Conservation (phyloP, 1,139 yeast genomes). For the Debaryomyces coudertii region DNA sequence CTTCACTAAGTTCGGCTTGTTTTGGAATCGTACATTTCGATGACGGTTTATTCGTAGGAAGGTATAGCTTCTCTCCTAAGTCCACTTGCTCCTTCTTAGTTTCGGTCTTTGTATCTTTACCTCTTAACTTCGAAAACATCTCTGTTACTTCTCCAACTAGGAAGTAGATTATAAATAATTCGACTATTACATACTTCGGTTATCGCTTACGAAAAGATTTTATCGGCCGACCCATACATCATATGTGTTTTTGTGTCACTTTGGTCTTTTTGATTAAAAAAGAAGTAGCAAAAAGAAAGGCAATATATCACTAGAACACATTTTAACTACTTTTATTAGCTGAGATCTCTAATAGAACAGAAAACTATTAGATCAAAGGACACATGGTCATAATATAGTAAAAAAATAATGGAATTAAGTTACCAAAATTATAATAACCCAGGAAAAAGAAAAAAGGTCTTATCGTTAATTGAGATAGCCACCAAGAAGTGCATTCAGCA, state of each 20-base stretch:
- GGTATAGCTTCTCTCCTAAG: slow-evolving; percentile 22
- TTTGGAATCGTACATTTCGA: slow-evolving; percentile 53
- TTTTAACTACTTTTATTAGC: not conserved
- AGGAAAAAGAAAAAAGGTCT: slow-evolving; percentile 9
- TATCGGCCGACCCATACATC: not conserved
- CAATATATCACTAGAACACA: not conserved
- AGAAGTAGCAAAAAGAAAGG: slow-evolving; percentile 5
- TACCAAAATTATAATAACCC: slow-evolving; percentile 3
- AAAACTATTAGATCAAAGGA: not conserved
- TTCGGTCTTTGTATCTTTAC: slow-evolving; percentile 8
- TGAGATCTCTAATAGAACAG: not conserved
- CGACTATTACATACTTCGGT: not conserved
- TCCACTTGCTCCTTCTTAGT: slow-evolving; percentile 12
- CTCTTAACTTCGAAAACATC: slow-evolving; percentile 11
- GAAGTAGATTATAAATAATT: not conserved
- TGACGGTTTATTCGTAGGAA: slow-evolving; percentile 60
- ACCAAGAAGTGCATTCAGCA: slow-evolving; percentile 20
- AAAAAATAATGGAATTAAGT: slow-evolving; percentile 1
- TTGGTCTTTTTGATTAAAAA: not conserved
- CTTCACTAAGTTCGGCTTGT: slow-evolving; percentile 49
- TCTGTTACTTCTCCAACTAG: not conserved
- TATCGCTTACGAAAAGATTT: not conserved
- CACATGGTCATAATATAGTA: slow-evolving; percentile 4
- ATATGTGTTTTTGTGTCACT: slow-evolving; percentile 3
- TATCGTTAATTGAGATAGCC: slow-evolving; percentile 18